Evolutionary conservation across 2,329 filamentous ascomycete genomes (phyloP).

Genomic region (Macrophomina phaseolina): DNA sequence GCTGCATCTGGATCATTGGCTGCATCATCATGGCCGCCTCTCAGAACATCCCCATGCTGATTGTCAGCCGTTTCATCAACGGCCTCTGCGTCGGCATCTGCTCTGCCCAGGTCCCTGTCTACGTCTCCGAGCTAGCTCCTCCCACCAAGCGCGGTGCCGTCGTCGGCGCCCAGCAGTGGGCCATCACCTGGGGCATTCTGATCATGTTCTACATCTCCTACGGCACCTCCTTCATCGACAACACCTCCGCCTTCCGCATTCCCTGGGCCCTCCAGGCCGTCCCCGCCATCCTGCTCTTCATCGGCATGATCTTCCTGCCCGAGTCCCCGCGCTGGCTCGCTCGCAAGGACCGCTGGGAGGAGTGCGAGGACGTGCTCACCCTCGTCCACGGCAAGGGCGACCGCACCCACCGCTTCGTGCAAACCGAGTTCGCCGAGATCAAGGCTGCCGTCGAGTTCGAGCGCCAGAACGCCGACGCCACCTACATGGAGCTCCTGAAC

Average conservation of each 20-base stretch:
- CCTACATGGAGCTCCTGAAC: slow-evolving; percentile 73
- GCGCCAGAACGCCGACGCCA: slow-evolving; percentile 69
- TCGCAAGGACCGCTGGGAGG: slow-evolving; percentile 53
- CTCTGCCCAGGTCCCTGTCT: slow-evolving; percentile 71
- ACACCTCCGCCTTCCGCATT: slow-evolving; percentile 42
- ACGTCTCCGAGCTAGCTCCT: slow-evolving; percentile 70
- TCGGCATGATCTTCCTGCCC: slow-evolving; percentile 59
- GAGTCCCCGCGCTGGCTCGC: slow-evolving; percentile 55
- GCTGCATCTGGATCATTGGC: slow-evolving; percentile 62
- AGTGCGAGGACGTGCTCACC: slow-evolving; percentile 48
- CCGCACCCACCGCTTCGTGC: slow-evolving; percentile 67
- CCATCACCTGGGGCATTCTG: slow-evolving; percentile 73
- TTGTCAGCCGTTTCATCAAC: slow-evolving; percentile 71
- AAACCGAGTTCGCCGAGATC: slow-evolving; percentile 73
- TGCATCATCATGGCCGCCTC: slow-evolving; percentile 67
- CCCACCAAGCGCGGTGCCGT: slow-evolving; percentile 65
- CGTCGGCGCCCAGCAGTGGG: slow-evolving; percentile 75
- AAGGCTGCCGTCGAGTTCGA: slow-evolving; percentile 76
- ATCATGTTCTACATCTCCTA: slow-evolving; percentile 67
- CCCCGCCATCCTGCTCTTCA: slow-evolving; percentile 43
- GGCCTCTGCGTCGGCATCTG: slow-evolving; percentile 77
- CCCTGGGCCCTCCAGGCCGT: slow-evolving; percentile 48
- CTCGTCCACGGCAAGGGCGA: slow-evolving; percentile 63
- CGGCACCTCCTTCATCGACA: slow-evolving; percentile 43
- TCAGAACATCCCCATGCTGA: slow-evolving; percentile 72